Base-by-base conservation (phyloP, 805 yeast genomes). In the Candida hungchunana region DNA sequence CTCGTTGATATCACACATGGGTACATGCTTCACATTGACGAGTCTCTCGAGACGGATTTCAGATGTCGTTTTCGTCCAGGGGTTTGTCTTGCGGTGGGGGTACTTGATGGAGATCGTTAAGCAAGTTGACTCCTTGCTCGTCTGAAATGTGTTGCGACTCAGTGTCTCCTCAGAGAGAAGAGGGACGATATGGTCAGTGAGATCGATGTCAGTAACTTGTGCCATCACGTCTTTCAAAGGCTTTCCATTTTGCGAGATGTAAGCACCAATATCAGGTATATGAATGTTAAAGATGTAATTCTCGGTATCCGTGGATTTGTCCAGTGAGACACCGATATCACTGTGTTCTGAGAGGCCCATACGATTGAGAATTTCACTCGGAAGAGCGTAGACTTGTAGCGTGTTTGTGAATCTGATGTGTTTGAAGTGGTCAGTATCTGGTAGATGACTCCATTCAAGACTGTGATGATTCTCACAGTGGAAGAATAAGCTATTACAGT, bases 381-480 rank as follows among this genome's bases (percentile, higher is more conserved):
- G 44, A 1, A 43, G 27, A 11, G 39, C 36, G 31, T 40, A 43
- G 12, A 33, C 44, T 16, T 29, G 29, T 5, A 26, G 4, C 5
- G 42, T 25, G 27, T 40, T 40, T 13, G 47, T 43, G 34, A 34
- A 34, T 15, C 47, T 29, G 15, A 43, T 23, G 18, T 43, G 47
- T 7, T 26, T 37, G 38, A 43, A 39, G 15, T 37, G 35, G 25
- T 43, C 47, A 13, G 22, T 18, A 13, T 35, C 10, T 15, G 27
- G 15, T 10, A 25, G 7, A 13, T n/a, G n/a, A n/a, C n/a, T n/a
- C n/a, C n/a, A n/a, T n/a, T n/a, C n/a, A n/a, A n/a, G n/a, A n/a
- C n/a, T n/a, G n/a, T n/a, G n/a, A n/a, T n/a, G n/a, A n/a, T n/a
- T n/a, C n/a, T 7, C 14, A 12, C 4, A 6, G 18, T 5, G 9